Evolutionary conservation across 2,329 filamentous ascomycete genomes (phyloP), one percentile per base, ranked within the genome.

Genomic region (Neofusicoccum kwambonambiense): DNA sequence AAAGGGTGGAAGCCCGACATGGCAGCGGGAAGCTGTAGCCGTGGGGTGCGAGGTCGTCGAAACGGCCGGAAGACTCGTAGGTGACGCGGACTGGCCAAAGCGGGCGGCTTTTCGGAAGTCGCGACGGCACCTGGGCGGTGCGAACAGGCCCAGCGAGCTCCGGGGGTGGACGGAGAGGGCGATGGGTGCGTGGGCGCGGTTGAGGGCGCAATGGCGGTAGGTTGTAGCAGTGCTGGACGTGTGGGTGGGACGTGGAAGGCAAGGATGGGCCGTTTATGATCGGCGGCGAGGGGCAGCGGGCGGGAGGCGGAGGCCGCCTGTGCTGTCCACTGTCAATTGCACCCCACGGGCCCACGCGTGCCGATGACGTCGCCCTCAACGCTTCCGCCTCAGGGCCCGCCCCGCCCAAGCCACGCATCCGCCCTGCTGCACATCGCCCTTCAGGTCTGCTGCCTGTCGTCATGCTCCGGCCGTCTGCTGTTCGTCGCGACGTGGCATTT

Each of bases 1-100:
- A 85, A 85, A 9, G 83, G 83, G 70, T 85, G 83, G 67, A 85
- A 83, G 58, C 63, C 63, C 5, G 64, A 64, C 67, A 68, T 68
- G 42, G 51, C 39, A 42, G 60, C 13, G 9, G 45, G 19, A 17
- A 35, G 31, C 31, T 15, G 15, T 3, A 19, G 50, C 15, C 8
- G 50, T 3, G 50, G 5, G n/a, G 54, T 9, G 22, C 19, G 8
- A 44, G 54, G 22, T n/a, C 1, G 52, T 31, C 41, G 56, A 47
- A 47, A 19, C 41, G 56, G 31, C 17, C 56, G 56, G 56, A 60
- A 35, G 31, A 45, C 22, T 12, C 41, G 12, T 11, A 13, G 31
- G 42, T 11, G 56, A 47, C 41, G 56, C 41, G 44, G 1, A 9
- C 9, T 11, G 56, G 56, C 9, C 56, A 60, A 19, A 37, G 56